Base-by-base conservation (phyloP, 176 grass and related monocot genomes). In the Eragrostis nindensis region DNA sequence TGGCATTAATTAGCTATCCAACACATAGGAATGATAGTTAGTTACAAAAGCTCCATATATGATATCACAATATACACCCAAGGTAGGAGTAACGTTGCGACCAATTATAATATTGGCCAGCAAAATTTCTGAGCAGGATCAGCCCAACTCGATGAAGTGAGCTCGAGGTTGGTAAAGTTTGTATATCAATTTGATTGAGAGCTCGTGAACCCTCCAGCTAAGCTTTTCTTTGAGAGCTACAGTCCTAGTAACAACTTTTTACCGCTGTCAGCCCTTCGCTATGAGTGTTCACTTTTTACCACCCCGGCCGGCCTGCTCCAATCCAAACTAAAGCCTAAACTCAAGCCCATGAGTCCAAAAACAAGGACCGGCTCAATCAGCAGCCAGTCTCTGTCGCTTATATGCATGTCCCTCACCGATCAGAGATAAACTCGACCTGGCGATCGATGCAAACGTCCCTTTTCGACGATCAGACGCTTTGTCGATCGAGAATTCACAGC, bases 401-500 rank as follows among this genome's bases (percentile, higher is more conserved):
- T 8, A 67, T 49, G 6, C 26, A 62, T 63, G 6, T 36, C 32
- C 32, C 32, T 36, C 56, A 41, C 68, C 47, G 32, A n/a, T 74
- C 14, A 27, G 12, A 44, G 18, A 46, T 44, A 27, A 30, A 12
- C 72, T 11, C 63, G 19, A 10, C 19, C 72, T 75, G 71, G 8
- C 13, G 43, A 24, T 11, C 50, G 47, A 48, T 38, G 63, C 27
- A 38, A 36, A 52, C 47, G 48, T 56, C 81, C 59, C 46, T 44
- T 66, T 42, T 49, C 66, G 41, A 12, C 60, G 70, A 19, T 66
- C 47, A 75, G 45, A 22, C 14, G 81, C 48, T 25, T 26, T 46
- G 52, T 56, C 69, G 57, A 64, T 59, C 62, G 66, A 84, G 62
- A 75, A 66, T 55, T 66, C 54, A 46, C 60, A 66, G 16, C 71